Evolutionary conservation across 257 asterid genomes (phyloP).

Genomic region (Scutellaria galericulata): DNA sequence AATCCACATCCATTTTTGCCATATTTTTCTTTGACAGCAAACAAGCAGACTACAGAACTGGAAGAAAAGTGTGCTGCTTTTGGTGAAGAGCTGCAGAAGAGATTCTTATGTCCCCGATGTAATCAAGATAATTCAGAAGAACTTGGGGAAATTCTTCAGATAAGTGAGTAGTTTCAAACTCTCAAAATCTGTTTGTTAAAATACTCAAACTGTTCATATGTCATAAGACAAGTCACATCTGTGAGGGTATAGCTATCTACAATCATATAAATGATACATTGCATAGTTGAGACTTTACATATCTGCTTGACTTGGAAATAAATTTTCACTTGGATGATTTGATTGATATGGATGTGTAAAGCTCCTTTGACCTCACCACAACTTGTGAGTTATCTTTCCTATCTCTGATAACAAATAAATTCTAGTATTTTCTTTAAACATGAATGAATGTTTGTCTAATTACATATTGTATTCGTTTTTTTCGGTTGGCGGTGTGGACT

Average conservation of each 20-base stretch:
- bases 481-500: conserved; percentile 1
- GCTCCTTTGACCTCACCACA: conserved; percentile 32
- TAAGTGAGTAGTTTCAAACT: conserved; percentile 41
- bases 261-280: conserved; percentile 13
- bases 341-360: conserved; percentile 32
- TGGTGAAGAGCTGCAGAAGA: conserved; percentile 79
- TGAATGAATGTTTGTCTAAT: conserved; percentile 16
- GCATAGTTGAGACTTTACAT: conserved; percentile 28
- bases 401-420: conserved; percentile 1
- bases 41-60: conserved; percentile 68
- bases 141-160: conserved; percentile 53
- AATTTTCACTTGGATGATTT: conserved; percentile 31
- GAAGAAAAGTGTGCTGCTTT: conserved; percentile 64
- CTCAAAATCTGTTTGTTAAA: conserved; percentile 12
- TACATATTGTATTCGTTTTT: conserved; percentile 17
- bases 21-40: conserved; percentile 58
- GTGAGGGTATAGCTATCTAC: conserved; percentile 21
- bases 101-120: conserved; percentile 63
- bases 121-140: conserved; percentile 71
- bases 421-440: conserved; percentile 29
- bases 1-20: conserved; percentile 24
- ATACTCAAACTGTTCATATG: conserved; percentile 10
- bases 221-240: conserved; percentile 4
- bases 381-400: conserved; percentile 27
- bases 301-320: conserved; percentile 22